Conservation (phyloP, 345 rosid genomes). For the Acer yangbiense region DNA sequence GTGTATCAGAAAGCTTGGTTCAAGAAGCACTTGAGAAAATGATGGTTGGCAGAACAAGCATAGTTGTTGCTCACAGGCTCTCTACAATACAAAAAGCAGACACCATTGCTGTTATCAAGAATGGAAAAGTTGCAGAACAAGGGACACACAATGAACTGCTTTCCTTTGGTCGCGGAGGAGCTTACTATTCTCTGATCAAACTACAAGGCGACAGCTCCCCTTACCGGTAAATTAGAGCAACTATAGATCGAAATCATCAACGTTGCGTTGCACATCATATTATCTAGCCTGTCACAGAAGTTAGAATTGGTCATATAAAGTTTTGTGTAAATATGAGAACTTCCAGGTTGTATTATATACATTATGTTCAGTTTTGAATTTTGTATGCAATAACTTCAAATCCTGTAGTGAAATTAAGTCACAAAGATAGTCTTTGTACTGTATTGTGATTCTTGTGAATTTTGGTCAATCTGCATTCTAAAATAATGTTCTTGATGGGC, state of each 20-base stretch:
- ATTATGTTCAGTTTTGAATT: not conserved
- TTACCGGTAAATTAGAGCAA: slow-evolving; percentile 20
- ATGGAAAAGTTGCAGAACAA: slow-evolving; percentile 54
- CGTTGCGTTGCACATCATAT: not conserved
- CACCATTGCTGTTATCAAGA: slow-evolving; percentile 53
- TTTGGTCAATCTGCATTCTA: not conserved
- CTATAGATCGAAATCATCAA: not conserved
- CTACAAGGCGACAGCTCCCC: slow-evolving; percentile 38
- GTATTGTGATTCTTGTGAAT: not conserved
- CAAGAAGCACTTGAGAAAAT: slow-evolving; percentile 72
- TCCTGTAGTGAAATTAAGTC: too few species aligned
- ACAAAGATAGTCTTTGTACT: not conserved
- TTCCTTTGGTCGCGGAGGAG: slow-evolving; percentile 41
- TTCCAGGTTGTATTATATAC: not conserved
- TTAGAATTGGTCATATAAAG: not conserved
- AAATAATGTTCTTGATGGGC: not conserved
- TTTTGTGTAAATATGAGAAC: not conserved
- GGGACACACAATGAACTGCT: slow-evolving; percentile 57
- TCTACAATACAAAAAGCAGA: slow-evolving; percentile 61
- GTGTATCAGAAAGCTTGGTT: slow-evolving; percentile 54
- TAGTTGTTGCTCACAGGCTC: slow-evolving; percentile 58
- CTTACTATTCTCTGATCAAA: slow-evolving; percentile 45
- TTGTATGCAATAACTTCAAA: not conserved
- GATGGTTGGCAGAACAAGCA: slow-evolving; percentile 57
- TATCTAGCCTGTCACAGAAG: not conserved